Conservation (phyloP, 352 stramenopile species). For the Pythium angustatum region DNA sequence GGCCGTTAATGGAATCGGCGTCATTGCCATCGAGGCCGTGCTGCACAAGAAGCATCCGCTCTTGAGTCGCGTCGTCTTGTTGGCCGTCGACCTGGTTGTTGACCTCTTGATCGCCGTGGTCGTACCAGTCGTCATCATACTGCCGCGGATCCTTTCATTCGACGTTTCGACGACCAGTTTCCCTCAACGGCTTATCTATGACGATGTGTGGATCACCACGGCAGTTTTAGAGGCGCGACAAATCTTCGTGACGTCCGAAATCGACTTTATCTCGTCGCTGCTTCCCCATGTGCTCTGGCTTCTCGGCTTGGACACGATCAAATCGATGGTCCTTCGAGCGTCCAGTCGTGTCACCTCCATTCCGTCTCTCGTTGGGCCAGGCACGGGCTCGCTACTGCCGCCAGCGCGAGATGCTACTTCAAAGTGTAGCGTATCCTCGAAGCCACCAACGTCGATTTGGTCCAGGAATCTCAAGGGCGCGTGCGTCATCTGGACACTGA, state of each 20-base stretch:
- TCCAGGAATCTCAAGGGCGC: no score
- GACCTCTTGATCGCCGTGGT: not conserved
- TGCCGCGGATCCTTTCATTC: slow-evolving; percentile 1
- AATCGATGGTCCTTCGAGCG: not conserved
- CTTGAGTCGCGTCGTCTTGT: not conserved
- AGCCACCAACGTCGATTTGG: no score
- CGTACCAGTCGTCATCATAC: not conserved
- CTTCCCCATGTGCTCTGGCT: slow-evolving; percentile 5
- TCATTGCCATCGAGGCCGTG: not conserved
- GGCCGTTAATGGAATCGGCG: not conserved
- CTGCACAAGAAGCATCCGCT: not conserved
- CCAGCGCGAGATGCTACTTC: no score
- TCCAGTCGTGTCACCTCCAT: not conserved
- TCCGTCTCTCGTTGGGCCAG: not conserved
- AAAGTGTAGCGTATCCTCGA: no score
- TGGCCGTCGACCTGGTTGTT: not conserved
- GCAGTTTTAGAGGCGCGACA: slow-evolving; percentile 4
- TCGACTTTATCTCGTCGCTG: slow-evolving; percentile 12
- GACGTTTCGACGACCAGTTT: not conserved
- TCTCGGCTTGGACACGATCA: slow-evolving; percentile 9
- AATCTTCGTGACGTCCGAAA: slow-evolving; percentile 12
- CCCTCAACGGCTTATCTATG: slow-evolving; percentile 3
- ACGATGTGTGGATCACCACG: slow-evolving; percentile 12
- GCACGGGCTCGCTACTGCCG: no score
- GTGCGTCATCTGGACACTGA: no score